These are phyloP conservation scores for Rhizopogon sp. DNA, from an alignment of 768 basidiomycete genomes.

Conservation along the genomic window DNA sequence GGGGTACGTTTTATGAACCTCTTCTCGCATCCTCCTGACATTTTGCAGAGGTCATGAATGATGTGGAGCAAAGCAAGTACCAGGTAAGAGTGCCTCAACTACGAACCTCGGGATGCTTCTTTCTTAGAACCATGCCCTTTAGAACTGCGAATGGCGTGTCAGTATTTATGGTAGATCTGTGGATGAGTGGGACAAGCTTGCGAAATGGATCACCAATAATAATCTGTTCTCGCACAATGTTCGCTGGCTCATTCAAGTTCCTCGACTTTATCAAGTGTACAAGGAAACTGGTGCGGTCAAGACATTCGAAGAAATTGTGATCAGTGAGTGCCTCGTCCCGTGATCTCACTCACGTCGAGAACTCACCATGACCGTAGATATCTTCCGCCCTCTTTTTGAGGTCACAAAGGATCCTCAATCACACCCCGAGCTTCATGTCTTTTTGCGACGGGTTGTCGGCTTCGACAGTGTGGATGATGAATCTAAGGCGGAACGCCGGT, in stretches of 20 bases:
- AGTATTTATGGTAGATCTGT: slow-evolving; percentile 85
- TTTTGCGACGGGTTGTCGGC: slow-evolving; percentile 91
- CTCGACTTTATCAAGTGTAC: slow-evolving; percentile 93
- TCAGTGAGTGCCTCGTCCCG: slow-evolving; percentile 52
- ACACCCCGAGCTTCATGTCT: slow-evolving; percentile 93
- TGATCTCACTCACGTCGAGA: background rate
- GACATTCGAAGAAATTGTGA: slow-evolving; percentile 88
- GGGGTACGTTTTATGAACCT: slow-evolving; percentile 45
- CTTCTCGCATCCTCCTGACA: background rate
- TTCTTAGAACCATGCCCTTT: background rate
- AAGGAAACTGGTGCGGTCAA: slow-evolving; percentile 78
- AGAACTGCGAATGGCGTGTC: slow-evolving; percentile 97
- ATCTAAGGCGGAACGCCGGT: slow-evolving; percentile 85
- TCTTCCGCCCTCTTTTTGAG: slow-evolving; percentile 92
- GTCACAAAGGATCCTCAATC: slow-evolving; percentile 87
- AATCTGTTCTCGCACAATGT: slow-evolving; percentile 96
- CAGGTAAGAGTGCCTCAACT: slow-evolving; percentile 50
- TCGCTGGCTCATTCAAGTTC: slow-evolving; percentile 95
- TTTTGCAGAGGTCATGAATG: slow-evolving; percentile 85
- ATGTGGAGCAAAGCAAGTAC: slow-evolving; percentile 97
- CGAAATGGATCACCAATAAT: slow-evolving; percentile 93
- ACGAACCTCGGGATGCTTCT: background rate
- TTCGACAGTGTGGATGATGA: slow-evolving; percentile 99
- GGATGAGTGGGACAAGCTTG: slow-evolving; percentile 97
- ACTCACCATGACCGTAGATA: slow-evolving; percentile 45